These are phyloP conservation scores for Cutaneotrichosporon sp. DNA, from an alignment of 1,284 basidiomycete genomes.

Conservation along the genomic window DNA sequence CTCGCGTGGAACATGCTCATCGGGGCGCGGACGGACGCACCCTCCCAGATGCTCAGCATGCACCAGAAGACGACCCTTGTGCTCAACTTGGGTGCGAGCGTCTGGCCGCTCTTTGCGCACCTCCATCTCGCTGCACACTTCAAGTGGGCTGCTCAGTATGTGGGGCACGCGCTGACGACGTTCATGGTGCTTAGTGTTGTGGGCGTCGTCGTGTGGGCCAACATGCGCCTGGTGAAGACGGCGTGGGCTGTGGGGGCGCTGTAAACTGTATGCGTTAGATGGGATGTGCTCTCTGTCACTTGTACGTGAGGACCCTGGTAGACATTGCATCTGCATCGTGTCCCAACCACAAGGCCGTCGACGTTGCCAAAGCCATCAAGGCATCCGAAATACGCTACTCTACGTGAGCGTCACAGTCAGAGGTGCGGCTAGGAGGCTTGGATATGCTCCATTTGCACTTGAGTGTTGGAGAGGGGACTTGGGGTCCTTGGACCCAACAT, in stretches of 20 bases:
- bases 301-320: too few relatives aligned
- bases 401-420: too few relatives aligned
- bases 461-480: too few relatives aligned
- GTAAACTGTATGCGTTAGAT: slow-evolving; percentile 2
- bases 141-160: neutral
- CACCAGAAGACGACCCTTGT: slow-evolving; percentile 14
- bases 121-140: neutral
- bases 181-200: slow-evolving; percentile 16
- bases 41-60: slow-evolving; percentile 12
- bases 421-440: too few relatives aligned
- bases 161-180: slow-evolving; percentile 11
- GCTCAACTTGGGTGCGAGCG: neutral
- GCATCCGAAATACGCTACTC: too few relatives aligned
- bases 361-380: too few relatives aligned
- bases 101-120: slow-evolving; percentile 5
- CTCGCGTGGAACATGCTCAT: slow-evolving; percentile 23
- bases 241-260: slow-evolving; percentile 27
- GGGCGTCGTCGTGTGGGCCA: slow-evolving; percentile 22
- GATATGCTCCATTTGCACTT: too few relatives aligned
- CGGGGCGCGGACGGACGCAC: slow-evolving; percentile 22
- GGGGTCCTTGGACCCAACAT: too few relatives aligned
- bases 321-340: too few relatives aligned
- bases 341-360: too few relatives aligned
- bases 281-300: neutral
- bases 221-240: slow-evolving; percentile 24